Evolutionary conservation across 805 yeast species (phyloP).

Genomic region (Saccharomycopsis malanga): DNA sequence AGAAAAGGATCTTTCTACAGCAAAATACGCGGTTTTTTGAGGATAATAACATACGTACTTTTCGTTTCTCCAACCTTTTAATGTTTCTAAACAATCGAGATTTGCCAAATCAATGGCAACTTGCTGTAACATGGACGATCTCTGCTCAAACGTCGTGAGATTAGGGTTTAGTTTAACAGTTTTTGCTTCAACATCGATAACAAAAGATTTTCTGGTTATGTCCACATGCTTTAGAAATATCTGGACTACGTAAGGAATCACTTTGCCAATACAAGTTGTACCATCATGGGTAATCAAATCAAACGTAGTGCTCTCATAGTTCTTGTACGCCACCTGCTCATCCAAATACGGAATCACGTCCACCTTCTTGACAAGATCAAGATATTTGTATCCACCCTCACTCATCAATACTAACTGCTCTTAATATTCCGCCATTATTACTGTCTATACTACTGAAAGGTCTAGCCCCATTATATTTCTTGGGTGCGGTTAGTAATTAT

Average conservation of each 20-base stretch:
- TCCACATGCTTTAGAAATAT: conserved; percentile 23
- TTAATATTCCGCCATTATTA: no score
- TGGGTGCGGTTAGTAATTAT: no score
- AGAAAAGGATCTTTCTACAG: conserved; percentile 74
- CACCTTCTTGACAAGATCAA: conserved; percentile 25
- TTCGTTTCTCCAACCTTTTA: conserved; percentile 83
- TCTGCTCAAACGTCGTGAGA: conserved; percentile 33
- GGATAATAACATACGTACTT: conserved; percentile 65
- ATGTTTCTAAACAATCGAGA: conserved; percentile 30
- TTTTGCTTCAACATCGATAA: conserved; percentile 26
- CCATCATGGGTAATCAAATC: conserved; percentile 30
- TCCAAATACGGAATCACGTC: conserved; percentile 29
- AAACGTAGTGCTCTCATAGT: conserved; percentile 23
- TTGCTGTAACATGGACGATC: conserved; percentile 35
- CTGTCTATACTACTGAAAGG: no score
- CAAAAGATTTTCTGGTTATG: conserved; percentile 14
- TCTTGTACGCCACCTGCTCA: not conserved
- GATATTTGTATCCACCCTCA: not conserved
- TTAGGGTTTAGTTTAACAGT: conserved; percentile 28
- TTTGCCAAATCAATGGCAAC: conserved; percentile 39
- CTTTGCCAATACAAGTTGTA: conserved; percentile 29
- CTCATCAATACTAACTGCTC: no score
- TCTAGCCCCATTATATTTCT: no score
- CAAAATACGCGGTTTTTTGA: conserved; percentile 48
- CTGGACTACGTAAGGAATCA: conserved; percentile 28